Base-by-base conservation (phyloP, 2,329 filamentous ascomycete species). In the Parastagonospora nodorum region DNA sequence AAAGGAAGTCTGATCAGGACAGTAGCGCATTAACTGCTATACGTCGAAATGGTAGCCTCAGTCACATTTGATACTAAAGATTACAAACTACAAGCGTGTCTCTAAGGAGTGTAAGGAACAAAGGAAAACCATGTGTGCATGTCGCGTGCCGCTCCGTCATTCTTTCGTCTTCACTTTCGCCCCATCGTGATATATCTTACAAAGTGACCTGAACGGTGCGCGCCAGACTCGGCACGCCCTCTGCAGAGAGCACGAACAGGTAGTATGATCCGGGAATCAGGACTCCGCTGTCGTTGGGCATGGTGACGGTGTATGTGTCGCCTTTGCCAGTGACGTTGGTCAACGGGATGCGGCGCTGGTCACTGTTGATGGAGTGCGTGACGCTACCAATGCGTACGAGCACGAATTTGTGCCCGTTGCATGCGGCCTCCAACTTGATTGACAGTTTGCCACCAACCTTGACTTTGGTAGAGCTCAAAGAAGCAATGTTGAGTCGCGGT, bases 281-380 rank as follows among this genome's bases (percentile, higher is more conserved):
- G 8, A 65, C 44, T 35, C 60, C 61, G 12, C 58, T 63, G 19
- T 67, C 61, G 12, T 47, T 53, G 2, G 64, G 64, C 9, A 66
- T 40, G 8, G 56, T 63, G 32, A 51, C 55, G 7, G 60, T 63
- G 24, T 51, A 55, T 4, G 10, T 42, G 9, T 41, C 30, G 11
- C 54, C 57, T 7, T 46, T 49, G 3, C 30, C 30, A 11, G 41
- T 48, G 12, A 64, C 44, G 7, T 40, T 49, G 10, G 44, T 56
- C 15, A 67, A 40, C 2, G 63, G 64, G 2, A 66, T 45, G 16
- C 61, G 64, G 12, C 63, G 51, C 49, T 68, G 66, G 30, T 67
- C 63, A n/a, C 40, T 67, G 40, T 68, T 68, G 16, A 67, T 58
- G 4, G 64, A 66, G 44, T 68, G 66, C 8, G 66, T 68, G 12